These are phyloP conservation scores for Rhynchosporium secalis DNA, from an alignment of 2,329 filamentous ascomycete genomes.

Conservation along the genomic window DNA sequence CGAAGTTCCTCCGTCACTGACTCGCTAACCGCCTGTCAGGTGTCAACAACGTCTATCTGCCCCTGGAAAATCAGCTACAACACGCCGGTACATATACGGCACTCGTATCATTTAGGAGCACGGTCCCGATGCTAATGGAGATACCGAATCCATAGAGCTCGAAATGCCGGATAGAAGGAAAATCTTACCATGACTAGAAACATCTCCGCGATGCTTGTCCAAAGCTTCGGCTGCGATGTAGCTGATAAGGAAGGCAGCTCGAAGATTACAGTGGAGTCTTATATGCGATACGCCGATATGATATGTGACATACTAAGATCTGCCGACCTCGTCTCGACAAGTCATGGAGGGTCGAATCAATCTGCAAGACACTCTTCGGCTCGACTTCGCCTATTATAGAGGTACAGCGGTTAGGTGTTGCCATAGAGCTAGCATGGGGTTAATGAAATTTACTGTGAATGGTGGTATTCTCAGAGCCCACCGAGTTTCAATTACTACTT, in stretches of 20 bases:
- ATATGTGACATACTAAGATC: background rate
- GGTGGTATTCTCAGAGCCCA: too few species aligned
- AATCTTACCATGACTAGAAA: too few species aligned
- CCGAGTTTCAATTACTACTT: too few species aligned
- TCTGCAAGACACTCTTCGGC: conserved; percentile 3
- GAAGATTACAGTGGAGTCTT: background rate
- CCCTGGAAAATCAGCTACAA: background rate
- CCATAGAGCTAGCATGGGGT: too few species aligned
- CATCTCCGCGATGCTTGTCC: background rate
- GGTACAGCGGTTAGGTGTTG: too few species aligned
- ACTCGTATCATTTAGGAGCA: conserved; percentile 4
- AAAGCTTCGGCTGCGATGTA: background rate
- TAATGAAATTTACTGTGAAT: too few species aligned
- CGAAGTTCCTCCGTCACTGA: background rate
- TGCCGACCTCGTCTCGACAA: conserved; percentile 5
- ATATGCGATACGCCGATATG: background rate
- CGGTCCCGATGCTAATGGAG: background rate
- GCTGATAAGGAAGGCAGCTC: background rate
- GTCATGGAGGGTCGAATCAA: background rate
- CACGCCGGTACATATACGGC: conserved; percentile 1
- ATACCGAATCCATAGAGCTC: background rate
- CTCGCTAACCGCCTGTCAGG: background rate
- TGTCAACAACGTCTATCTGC: background rate
- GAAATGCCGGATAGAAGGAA: background rate
- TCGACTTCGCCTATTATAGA: background rate